phyloP scores from a whole-genome alignment of 2,329 filamentous ascomycete genomes.

The Rhytidhysteron rufulum region DNA sequence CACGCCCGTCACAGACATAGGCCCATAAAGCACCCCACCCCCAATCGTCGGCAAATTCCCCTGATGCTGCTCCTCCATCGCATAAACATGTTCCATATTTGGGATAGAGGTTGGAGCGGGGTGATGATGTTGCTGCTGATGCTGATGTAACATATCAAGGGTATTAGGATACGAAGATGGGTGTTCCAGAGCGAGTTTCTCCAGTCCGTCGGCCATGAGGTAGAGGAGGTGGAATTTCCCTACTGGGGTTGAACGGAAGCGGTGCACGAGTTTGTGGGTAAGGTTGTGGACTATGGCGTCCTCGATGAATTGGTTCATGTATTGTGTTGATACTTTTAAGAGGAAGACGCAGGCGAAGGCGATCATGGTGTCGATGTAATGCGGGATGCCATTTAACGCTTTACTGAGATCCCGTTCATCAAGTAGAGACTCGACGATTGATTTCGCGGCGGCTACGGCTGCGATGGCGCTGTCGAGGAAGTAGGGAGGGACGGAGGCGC shows the following conservation, averaged over 20 bases:
- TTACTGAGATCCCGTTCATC: constrained; percentile 42
- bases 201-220: constrained; percentile 45
- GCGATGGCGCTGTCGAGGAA: constrained; percentile 46
- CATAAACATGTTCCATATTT: neutral
- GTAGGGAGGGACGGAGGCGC: constrained; percentile 45
- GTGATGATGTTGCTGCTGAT: neutral
- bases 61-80: neutral
- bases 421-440: constrained; percentile 44
- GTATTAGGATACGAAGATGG: neutral
- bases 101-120: neutral
- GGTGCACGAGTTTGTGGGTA: constrained; percentile 35
- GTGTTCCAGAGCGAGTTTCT: constrained; percentile 33
- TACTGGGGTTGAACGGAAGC: constrained; percentile 40
- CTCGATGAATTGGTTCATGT: constrained; percentile 38
- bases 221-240: constrained; percentile 46
- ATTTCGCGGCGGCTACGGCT: constrained; percentile 45
- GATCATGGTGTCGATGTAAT: constrained; percentile 52
- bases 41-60: neutral
- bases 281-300: constrained; percentile 35
- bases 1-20: constrained; percentile 7
- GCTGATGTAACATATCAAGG: no score
- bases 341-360: constrained; percentile 53
- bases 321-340: constrained; percentile 45
- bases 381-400: constrained; percentile 44
- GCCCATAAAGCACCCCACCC: neutral